Evolutionary conservation across 257 asterid genomes (phyloP), one percentile per base, ranked within the genome.

Genomic region (Solanum bulbocastanum): DNA sequence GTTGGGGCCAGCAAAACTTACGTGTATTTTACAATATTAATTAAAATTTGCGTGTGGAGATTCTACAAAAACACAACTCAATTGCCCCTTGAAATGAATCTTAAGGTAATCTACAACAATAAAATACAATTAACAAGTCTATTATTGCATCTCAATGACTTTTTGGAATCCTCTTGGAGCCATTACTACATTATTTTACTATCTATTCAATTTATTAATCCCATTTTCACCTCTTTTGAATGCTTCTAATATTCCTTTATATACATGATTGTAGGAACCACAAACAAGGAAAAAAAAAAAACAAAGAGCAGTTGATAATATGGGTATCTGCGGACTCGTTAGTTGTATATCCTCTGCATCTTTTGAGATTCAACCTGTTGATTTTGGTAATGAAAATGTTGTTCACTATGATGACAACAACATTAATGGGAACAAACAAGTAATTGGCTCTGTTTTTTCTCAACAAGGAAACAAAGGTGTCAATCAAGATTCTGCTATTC

Each of bases 81-180:
- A 92, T 58, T 93, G 95, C 93, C 98, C 91, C 90, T 93, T 96
- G 91, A 92, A 92, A 85, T 96, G 98, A 94, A 94, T 92, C 99
- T 94, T 89, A 96, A 89, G 96, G 89, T 93, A 93, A 69, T 91
- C 89, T 89, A 66, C 3, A 86, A 88, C 86, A 90, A 86, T 86
- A 89, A 75, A 84, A 46, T 90, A 88, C 27, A 79, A 75, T 84
- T 83, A 83, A 87, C 74, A 85, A 56, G 69, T 88, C 87, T 69
- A 94, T 89, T 90, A 94, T 94, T 94, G 93, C 81, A 73, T 75
- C 82, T 87, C 13, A 83, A 52, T 86, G 88, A 76, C 66, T 88
- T 84, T 92, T 91, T 92, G 90, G 92, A 86, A 91, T 65, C 91
- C 68, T 60, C 66, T 60, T 32, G 58, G 87, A 91, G 91, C 92